phyloP scores from a whole-genome alignment of 108 stramenopile species.

The Parietichytrium sp. region DNA sequence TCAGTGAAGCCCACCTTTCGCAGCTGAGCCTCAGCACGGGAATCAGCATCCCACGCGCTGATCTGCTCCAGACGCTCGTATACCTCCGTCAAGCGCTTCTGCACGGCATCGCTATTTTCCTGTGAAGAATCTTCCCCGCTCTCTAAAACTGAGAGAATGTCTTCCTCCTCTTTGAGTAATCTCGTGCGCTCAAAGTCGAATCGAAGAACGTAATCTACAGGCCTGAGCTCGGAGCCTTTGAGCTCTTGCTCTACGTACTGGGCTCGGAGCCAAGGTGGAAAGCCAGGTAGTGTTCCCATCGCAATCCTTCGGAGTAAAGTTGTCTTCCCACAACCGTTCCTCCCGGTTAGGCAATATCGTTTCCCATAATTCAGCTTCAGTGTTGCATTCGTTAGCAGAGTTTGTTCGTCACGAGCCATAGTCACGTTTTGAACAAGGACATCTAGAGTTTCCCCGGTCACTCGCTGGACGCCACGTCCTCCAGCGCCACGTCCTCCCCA shows the following conservation, averaged over 20 bases:
- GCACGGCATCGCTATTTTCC: slow-evolving; percentile 1
- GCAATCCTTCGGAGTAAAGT: slow-evolving; percentile 71
- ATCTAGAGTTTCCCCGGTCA: not conserved
- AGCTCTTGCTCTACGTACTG: slow-evolving; percentile 72
- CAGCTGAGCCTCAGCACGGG: slow-evolving; percentile 64
- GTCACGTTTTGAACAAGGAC: not conserved
- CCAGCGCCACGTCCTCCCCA: slow-evolving; percentile 36
- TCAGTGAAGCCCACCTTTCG: slow-evolving; percentile 77
- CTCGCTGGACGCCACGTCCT: not conserved
- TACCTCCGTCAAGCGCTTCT: slow-evolving; percentile 52
- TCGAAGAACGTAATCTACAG: slow-evolving; percentile 62
- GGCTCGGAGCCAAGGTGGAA: slow-evolving; percentile 68
- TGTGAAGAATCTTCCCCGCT: not conserved
- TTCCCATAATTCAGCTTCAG: slow-evolving; percentile 67
- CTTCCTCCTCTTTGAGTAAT: slow-evolving; percentile 57
- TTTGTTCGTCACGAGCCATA: slow-evolving; percentile 47
- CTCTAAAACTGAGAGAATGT: slow-evolving; percentile 38
- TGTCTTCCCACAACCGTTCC: slow-evolving; percentile 85
- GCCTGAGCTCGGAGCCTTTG: slow-evolving; percentile 49
- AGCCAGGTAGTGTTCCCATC: slow-evolving; percentile 57
- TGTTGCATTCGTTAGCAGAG: slow-evolving; percentile 67
- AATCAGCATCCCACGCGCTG: slow-evolving; percentile 61
- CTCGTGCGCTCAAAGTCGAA: slow-evolving; percentile 67
- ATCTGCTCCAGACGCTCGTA: slow-evolving; percentile 58
- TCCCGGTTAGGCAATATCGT: slow-evolving; percentile 79